Percentiles rank a stretch among this genome's conserved stretches.
Conservation (phyloP, 208 protist genomes). For the Leishmania guyanensis region DNA sequence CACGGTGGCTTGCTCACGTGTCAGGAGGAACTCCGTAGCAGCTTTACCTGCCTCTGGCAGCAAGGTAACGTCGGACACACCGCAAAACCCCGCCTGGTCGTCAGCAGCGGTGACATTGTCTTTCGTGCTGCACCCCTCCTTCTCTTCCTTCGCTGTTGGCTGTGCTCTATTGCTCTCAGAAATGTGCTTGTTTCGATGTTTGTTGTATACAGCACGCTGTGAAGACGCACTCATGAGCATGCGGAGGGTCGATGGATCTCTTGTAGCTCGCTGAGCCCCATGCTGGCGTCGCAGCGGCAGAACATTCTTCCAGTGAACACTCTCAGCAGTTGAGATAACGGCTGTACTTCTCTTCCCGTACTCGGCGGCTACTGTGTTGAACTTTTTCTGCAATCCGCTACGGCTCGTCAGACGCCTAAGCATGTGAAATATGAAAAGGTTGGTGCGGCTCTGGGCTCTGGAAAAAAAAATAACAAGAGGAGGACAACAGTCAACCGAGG, state of each 20-base stretch:
- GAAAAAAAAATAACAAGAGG: neutral
- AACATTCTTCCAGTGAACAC: neutral
- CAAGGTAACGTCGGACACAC: neutral
- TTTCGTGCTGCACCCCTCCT: neutral
- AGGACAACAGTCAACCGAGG: neutral
- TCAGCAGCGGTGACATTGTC: neutral
- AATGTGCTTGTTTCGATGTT: too few species aligned
- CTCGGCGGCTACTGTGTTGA: neutral
- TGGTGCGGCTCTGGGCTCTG: neutral
- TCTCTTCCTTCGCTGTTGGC: neutral
- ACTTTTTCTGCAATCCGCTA: neutral
- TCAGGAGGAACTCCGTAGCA: neutral
- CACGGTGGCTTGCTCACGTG: slow-evolving; percentile 17
- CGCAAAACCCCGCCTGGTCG: neutral
- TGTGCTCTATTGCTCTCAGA: neutral
- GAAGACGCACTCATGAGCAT: neutral
- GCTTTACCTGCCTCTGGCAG: neutral
- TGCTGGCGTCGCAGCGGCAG: neutral
- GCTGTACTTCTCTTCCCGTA: neutral
- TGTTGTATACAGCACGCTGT: neutral
- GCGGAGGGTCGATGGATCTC: neutral
- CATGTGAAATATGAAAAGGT: neutral
- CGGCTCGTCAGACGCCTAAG: neutral
- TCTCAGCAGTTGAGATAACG: too few species aligned
- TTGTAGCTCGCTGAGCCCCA: neutral